Percentiles rank a stretch among this genome's conserved stretches.
Evolutionary conservation across 768 basidiomycete species (phyloP).

Genomic region (Suillus hirtellus): DNA sequence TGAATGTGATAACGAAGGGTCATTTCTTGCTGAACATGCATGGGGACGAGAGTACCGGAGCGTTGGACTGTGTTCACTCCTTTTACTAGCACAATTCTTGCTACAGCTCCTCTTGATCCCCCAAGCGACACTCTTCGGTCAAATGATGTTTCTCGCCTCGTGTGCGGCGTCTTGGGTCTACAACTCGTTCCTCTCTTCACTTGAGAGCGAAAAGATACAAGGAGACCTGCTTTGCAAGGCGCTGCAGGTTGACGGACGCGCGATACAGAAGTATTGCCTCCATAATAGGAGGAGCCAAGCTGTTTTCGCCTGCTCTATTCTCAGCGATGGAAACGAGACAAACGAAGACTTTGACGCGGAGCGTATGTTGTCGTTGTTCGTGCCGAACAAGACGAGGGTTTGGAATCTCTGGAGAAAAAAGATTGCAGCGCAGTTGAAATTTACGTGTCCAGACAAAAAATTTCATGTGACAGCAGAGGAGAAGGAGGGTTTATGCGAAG

Average conservation of each 20-base stretch:
- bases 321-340: slow-evolving; percentile 25
- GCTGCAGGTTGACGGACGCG: slow-evolving; percentile 12
- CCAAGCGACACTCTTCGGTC: slow-evolving; percentile 35
- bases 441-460: not conserved
- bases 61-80: slow-evolving; percentile 32
- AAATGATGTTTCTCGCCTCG: slow-evolving; percentile 34
- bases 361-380: slow-evolving; percentile 22
- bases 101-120: slow-evolving; percentile 37
- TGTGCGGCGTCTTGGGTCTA: slow-evolving; percentile 37
- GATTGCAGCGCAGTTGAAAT: slow-evolving; percentile 22
- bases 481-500: slow-evolving; percentile 8
- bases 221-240: slow-evolving; percentile 19
- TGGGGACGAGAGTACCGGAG: slow-evolving; percentile 17
- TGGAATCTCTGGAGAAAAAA: slow-evolving; percentile 28
- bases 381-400: slow-evolving; percentile 26
- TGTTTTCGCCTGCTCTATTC: slow-evolving; percentile 27
- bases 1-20: slow-evolving; percentile 35
- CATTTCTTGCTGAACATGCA: slow-evolving; percentile 25
- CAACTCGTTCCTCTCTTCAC: slow-evolving; percentile 36
- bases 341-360: slow-evolving; percentile 7
- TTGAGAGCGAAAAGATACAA: slow-evolving; percentile 38
- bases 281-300: slow-evolving; percentile 24
- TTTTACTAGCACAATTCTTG: slow-evolving; percentile 35
- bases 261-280: slow-evolving; percentile 23
- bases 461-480: slow-evolving; percentile 17